phyloP scores from a whole-genome alignment of 306 rosid species.

The Vicia sativa region DNA sequence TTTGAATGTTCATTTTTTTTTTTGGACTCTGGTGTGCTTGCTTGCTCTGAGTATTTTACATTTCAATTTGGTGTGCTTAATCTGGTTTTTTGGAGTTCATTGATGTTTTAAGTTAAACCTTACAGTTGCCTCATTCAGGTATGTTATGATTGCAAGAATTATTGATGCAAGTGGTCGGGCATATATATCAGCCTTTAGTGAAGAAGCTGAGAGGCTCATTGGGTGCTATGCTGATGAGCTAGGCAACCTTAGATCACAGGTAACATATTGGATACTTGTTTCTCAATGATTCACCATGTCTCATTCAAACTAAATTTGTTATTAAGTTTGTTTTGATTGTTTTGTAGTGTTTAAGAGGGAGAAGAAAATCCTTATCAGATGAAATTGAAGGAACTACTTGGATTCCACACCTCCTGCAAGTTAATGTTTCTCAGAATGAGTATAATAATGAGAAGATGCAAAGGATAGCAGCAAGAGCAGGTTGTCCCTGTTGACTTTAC shows the following conservation, averaged over 20 bases:
- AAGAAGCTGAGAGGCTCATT: slow-evolving; percentile 73
- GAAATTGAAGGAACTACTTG: slow-evolving; percentile 78
- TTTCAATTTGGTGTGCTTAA: no score
- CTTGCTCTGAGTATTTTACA: no score
- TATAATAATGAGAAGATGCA: slow-evolving; percentile 83
- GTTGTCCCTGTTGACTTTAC: slow-evolving; percentile 83
- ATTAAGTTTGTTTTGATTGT: neutral
- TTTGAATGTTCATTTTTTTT: no score
- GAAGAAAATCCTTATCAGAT: slow-evolving; percentile 56
- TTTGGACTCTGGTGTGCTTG: no score
- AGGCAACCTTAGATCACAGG: slow-evolving; percentile 68
- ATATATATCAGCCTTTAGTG: slow-evolving; percentile 61
- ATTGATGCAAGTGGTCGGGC: slow-evolving; percentile 72
- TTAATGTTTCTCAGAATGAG: slow-evolving; percentile 77
- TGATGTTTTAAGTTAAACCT: neutral
- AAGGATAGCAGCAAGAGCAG: slow-evolving; percentile 69
- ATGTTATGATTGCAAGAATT: slow-evolving; percentile 59
- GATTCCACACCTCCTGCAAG: slow-evolving; percentile 78
- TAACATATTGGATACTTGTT: slow-evolving; percentile 15
- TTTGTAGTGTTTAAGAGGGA: slow-evolving; percentile 49
- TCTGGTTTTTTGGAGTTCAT: no score
- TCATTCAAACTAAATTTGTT: neutral
- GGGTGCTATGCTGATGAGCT: slow-evolving; percentile 92
- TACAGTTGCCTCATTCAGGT: slow-evolving; percentile 48
- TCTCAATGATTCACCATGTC: neutral